Evolutionary conservation across 2,329 filamentous ascomycete genomes (phyloP), one percentile per base, ranked within the genome.

Genomic region (Sporothrix variecibatus): DNA sequence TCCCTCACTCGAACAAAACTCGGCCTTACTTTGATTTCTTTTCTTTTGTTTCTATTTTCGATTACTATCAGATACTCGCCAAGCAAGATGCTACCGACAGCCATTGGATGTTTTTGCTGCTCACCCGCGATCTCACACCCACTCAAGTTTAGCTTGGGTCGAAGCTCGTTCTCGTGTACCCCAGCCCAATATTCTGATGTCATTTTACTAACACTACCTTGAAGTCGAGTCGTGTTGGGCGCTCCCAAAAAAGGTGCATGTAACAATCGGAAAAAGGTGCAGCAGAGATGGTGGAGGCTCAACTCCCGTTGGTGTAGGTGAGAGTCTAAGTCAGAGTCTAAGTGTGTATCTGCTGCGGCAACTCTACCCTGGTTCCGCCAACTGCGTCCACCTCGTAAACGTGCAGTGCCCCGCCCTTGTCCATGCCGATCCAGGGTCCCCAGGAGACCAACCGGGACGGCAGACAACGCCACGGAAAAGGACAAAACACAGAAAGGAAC

Each of bases 401-500:
- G 40, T 49, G 40, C 23, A 67, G 40, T 7, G 60, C 64, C 43
- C 40, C 40, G 64, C 64, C 28, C 64, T n/a, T 20, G 0, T n/a
- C 43, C 15, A 17, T 49, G 64, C 43, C 43, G 62, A 67, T 67
- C 65, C 65, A 68, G 65, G 65, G 43, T 68, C 43, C 26, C 43
- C 26, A 65, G 17, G 3, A n/a, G 38, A 15, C 38, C 38, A 46
- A 26, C 34, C n/a, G 60, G 60, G 15, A 20, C 56, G 26, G 56
- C 15, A 28, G 23, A 26, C n/a, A 56, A 34, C 2, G 12, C 17
- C 51, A 53, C 4, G n/a, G 56, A 43, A 20, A 43, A 28, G 38
- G n/a, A 17, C 11, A 15, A 43, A 1, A 60, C 9, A 34, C 51
- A 23, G n/a, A 53, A 2, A 23, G 58, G 58, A 31, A 60, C 3